Evolutionary conservation across 2,329 filamentous ascomycete genomes (phyloP).

Genomic region (Paecilomyces sp.): DNA sequence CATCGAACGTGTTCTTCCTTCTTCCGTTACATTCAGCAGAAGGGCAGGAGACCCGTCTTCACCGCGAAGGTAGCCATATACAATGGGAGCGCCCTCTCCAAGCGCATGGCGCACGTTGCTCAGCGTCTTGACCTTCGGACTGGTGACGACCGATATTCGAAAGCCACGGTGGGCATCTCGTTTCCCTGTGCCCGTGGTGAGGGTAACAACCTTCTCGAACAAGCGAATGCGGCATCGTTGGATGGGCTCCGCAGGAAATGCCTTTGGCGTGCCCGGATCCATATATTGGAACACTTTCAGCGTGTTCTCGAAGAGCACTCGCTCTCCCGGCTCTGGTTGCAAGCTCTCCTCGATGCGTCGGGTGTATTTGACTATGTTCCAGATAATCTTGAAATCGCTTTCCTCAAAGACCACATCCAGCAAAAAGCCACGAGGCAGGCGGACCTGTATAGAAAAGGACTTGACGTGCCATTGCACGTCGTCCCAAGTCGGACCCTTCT

Average conservation of each 20-base stretch:
- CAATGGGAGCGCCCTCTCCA: conserved; percentile 58
- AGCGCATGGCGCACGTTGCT: conserved; percentile 69
- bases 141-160: conserved; percentile 70
- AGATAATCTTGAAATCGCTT: conserved; percentile 70
- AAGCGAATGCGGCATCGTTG: conserved; percentile 64
- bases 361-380: conserved; percentile 80
- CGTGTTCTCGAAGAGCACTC: conserved; percentile 59
- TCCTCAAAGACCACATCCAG: conserved; percentile 65
- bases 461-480: conserved; percentile 74
- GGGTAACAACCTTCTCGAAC: conserved; percentile 63
- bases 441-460: conserved; percentile 57
- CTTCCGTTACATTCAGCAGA: conserved; percentile 63
- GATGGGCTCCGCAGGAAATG: conserved; percentile 70
- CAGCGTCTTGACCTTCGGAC: conserved; percentile 67
- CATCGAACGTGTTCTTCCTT: conserved; percentile 61
- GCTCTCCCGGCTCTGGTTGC: conserved; percentile 62
- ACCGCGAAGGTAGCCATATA: conserved; percentile 69
- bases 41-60: conserved; percentile 64
- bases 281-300: conserved; percentile 75
- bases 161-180: conserved; percentile 72
- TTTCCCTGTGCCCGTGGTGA: conserved; percentile 64
- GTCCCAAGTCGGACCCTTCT: conserved; percentile 67
- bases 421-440: conserved; percentile 68
- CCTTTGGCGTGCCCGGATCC: conserved; percentile 62
- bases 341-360: conserved; percentile 67